Evolutionary conservation across 768 basidiomycete species (phyloP), one percentile per base, ranked within the genome.

Genomic region (Termitomyces sp.): DNA sequence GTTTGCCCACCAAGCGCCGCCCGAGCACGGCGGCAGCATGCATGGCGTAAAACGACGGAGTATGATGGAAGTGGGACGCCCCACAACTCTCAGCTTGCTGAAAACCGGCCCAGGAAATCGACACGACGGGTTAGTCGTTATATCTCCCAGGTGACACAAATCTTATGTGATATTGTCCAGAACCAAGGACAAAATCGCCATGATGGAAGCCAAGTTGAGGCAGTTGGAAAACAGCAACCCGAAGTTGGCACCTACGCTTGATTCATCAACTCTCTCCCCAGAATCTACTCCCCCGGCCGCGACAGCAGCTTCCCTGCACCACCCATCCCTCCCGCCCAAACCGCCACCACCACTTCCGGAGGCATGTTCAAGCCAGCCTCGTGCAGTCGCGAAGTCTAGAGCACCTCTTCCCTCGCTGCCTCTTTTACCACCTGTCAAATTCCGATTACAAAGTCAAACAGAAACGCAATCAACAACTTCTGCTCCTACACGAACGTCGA

Each of bases 131-230:
- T 83, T 36, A 53, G 76, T 70, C 22, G 5, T 22, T 54, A 9
- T 41, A 16, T 38, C 28, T 40, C n/a, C 35, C 10, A 33, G 26
- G 59, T 62, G n/a, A 48, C 41, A 9, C 20, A 9, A 20, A 32
- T 18, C 41, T 56, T 38, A 51, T 56, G 8, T 30, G 65, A 65
- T 47, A 13, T 20, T 20, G 13, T 62, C 56, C 65, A 95, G 91
- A 51, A 94, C 92, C 2, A 75, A 81, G 45, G 86, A 85, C 64
- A 97, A 98, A 73, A 99, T 99, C 63, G 94, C 94, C 8, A 83
- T 88, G 66, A 89, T 98, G 81, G 97, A 99, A 72, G 96, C 96
- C 2, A 99, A 99, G 71, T 77, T 99, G 24, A 82, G 85, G 18
- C 84, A 92, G 61, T 85, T 97, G 81, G 84, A 85, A 64, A 67